Conservation (phyloP, 2,329 filamentous ascomycete species). For the Cladosporium sp. region DNA sequence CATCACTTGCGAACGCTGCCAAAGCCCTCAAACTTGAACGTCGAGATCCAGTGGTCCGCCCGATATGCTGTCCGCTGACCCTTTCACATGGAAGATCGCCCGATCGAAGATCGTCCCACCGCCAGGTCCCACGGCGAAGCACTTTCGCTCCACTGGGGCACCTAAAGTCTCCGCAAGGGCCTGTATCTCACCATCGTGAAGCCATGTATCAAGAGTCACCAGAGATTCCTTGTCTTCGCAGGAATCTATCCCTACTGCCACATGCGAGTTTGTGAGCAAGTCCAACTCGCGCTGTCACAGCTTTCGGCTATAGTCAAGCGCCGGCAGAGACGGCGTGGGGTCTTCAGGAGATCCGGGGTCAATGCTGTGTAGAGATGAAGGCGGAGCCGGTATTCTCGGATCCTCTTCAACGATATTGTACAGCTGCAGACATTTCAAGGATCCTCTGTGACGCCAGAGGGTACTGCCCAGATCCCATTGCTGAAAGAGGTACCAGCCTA, state of each 20-base stretch:
- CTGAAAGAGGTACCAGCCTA: neutral
- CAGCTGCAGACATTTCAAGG: neutral
- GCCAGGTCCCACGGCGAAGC: neutral
- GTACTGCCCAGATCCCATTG: neutral
- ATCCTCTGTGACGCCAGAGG: neutral
- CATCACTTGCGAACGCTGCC: neutral
- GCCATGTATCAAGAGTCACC: neutral
- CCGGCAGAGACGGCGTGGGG: neutral
- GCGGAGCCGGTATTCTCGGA: neutral
- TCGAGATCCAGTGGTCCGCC: no score
- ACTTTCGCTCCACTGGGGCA: neutral
- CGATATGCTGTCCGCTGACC: neutral
- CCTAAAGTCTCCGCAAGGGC: neutral
- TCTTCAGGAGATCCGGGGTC: neutral
- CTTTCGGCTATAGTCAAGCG: neutral
- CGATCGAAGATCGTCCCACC: no score
- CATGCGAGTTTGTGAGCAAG: neutral
- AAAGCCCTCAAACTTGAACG: neutral
- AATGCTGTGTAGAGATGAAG: neutral
- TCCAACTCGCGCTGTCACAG: neutral
- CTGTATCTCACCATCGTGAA: neutral
- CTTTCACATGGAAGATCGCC: neutral
- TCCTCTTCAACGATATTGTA: neutral
- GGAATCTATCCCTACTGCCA: neutral
- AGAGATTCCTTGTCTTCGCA: neutral